phyloP scores from a whole-genome alignment of 768 basidiomycete species.

The Clavaria fumosa region DNA sequence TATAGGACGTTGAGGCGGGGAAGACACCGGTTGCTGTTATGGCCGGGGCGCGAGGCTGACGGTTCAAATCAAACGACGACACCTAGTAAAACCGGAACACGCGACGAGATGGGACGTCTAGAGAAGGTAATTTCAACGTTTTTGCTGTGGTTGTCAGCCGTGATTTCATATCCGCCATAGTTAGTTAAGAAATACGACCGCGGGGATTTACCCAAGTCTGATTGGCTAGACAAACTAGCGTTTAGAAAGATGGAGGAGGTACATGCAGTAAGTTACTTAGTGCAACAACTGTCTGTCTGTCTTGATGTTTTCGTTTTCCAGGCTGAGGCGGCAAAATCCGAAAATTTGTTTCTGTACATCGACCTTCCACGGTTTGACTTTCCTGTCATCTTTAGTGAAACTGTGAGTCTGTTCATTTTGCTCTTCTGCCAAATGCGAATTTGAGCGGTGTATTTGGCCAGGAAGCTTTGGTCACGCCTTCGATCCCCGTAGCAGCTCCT shows the following conservation, averaged over 20 bases:
- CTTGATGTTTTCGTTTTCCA: constrained; percentile 16
- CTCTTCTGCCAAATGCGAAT: too few relatives aligned
- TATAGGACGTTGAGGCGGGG: constrained; percentile 76
- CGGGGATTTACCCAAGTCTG: constrained; percentile 84
- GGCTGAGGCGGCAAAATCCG: constrained; percentile 84
- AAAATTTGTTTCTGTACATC: constrained; percentile 90
- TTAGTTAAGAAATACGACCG: constrained; percentile 93
- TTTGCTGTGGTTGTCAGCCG: constrained; percentile 15
- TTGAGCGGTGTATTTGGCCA: too few relatives aligned
- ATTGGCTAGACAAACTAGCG: constrained; percentile 89
- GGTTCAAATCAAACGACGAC: constrained; percentile 69
- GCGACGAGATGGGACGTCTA: constrained; percentile 90
- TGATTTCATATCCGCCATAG: constrained; percentile 29
- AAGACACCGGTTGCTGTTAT: constrained; percentile 77
- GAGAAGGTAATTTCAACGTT: constrained; percentile 48
- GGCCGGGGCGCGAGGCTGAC: constrained; percentile 77
- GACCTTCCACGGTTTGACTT: constrained; percentile 96
- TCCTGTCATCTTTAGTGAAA: constrained; percentile 89
- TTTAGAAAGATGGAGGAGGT: constrained; percentile 94
- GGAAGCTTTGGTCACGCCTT: constrained; percentile 27
- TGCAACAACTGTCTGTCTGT: neutral
- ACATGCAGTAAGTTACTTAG: constrained; percentile 45
- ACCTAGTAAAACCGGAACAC: constrained; percentile 66
- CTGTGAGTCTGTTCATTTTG: constrained; percentile 29
- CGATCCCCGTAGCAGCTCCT: constrained; percentile 27